These are phyloP conservation scores for Ophiocordyceps camponoti-floridani DNA, from an alignment of 2,329 filamentous ascomycete genomes.

Conservation along the genomic window DNA sequence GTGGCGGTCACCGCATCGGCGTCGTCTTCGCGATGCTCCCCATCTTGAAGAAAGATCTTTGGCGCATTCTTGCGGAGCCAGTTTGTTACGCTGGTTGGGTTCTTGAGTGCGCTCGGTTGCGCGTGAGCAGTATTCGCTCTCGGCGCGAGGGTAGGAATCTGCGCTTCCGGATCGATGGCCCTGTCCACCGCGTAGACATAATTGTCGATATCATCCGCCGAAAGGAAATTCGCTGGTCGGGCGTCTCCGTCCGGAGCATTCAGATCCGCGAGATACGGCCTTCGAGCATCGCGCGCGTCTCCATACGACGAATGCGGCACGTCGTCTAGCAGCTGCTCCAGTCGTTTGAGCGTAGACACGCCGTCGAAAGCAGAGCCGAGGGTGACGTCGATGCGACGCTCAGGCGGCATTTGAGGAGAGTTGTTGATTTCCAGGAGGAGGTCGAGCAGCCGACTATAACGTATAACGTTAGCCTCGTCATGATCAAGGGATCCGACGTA, in stretches of 20 bases:
- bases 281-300: slow-evolving; percentile 43
- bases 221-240: slow-evolving; percentile 48
- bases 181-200: slow-evolving; percentile 50
- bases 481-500: slow-evolving; percentile 23
- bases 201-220: slow-evolving; percentile 53
- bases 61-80: slow-evolving; percentile 81
- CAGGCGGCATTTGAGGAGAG: slow-evolving; percentile 55
- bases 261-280: slow-evolving; percentile 34
- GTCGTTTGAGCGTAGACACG: slow-evolving; percentile 24
- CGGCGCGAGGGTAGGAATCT: slow-evolving; percentile 32
- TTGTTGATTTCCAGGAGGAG: slow-evolving; percentile 81
- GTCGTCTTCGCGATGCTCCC: slow-evolving; percentile 17
- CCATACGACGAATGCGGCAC: slow-evolving; percentile 33
- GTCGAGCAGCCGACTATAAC: slow-evolving; percentile 63
- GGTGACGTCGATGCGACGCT: slow-evolving; percentile 57
- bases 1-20: background rate
- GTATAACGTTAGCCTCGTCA: slow-evolving; percentile 2
- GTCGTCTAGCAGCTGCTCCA: slow-evolving; percentile 29
- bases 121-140: slow-evolving; percentile 15
- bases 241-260: slow-evolving; percentile 30
- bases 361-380: slow-evolving; percentile 17
- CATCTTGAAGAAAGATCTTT: slow-evolving; percentile 62
- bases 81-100: slow-evolving; percentile 86
- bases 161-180: slow-evolving; percentile 23
- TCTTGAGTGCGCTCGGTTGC: slow-evolving; percentile 22